These are phyloP conservation scores for Candida koratica DNA, from an alignment of 805 yeast genomes.

Conservation along the genomic window DNA sequence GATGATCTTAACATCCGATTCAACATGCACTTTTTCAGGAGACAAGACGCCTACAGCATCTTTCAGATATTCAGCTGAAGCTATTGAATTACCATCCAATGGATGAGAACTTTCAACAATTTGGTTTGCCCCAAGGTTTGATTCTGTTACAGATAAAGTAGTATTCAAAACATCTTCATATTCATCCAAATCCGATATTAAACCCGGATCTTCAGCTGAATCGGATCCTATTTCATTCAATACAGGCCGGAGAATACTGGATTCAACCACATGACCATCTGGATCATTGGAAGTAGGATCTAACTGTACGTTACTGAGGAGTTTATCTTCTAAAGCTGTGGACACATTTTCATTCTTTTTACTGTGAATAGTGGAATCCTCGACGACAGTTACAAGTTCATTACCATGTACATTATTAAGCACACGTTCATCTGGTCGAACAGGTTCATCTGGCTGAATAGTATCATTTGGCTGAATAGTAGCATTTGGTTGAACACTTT, in stretches of 20 bases:
- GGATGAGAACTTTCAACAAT: background rate
- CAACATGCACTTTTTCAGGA: background rate
- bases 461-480: too few relatives aligned
- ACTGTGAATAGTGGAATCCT: too few relatives aligned
- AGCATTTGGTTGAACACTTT: too few relatives aligned
- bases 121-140: background rate
- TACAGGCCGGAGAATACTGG: slow-evolving; percentile 10
- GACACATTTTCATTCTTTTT: too few relatives aligned
- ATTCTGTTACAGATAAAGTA: slow-evolving; percentile 3
- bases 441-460: too few relatives aligned
- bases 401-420: too few relatives aligned
- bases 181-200: slow-evolving; percentile 7
- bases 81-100: background rate
- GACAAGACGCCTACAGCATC: slow-evolving; percentile 2
- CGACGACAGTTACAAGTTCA: too few relatives aligned
- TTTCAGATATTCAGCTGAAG: background rate
- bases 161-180: slow-evolving; percentile 11
- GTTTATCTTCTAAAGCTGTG: too few relatives aligned
- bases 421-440: too few relatives aligned
- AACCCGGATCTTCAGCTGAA: slow-evolving; percentile 11
- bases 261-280: background rate
- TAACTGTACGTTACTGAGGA: too few relatives aligned
- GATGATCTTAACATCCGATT: background rate
- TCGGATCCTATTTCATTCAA: slow-evolving; percentile 12
- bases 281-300: too few relatives aligned